Conservation (phyloP, 352 stramenopile species). For the Phytophthora kernoviae region DNA sequence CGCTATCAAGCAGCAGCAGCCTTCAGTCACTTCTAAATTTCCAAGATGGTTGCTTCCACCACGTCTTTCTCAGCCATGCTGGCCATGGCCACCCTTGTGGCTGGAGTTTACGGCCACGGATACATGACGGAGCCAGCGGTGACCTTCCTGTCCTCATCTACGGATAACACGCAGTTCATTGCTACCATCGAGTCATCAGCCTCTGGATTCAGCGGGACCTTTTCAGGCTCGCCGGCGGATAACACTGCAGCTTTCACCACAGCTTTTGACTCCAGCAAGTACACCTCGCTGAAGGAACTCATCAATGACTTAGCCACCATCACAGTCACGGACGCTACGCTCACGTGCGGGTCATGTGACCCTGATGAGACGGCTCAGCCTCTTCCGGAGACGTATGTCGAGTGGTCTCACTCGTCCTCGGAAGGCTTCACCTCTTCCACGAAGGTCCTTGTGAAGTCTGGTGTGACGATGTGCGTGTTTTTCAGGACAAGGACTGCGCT, state of each 20-base stretch:
- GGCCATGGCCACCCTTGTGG: slow-evolving; percentile 15
- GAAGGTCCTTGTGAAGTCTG: slow-evolving; percentile 53
- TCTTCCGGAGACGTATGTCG: slow-evolving; percentile 26
- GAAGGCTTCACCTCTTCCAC: slow-evolving; percentile 44
- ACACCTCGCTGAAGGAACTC: slow-evolving; percentile 36
- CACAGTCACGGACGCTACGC: slow-evolving; percentile 21
- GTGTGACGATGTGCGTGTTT: slow-evolving; percentile 48
- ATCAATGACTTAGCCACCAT: slow-evolving; percentile 22
- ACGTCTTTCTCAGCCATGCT: slow-evolving; percentile 14
- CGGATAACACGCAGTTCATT: slow-evolving; percentile 36
- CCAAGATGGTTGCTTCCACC: slow-evolving; percentile 22
- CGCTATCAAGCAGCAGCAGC: slow-evolving; percentile 14
- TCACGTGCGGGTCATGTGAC: slow-evolving; percentile 34
- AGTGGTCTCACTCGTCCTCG: slow-evolving; percentile 29
- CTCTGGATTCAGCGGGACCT: slow-evolving; percentile 30
- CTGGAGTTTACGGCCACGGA: slow-evolving; percentile 20
- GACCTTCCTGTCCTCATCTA: slow-evolving; percentile 31
- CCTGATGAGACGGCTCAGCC: slow-evolving; percentile 25
- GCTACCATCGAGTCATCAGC: slow-evolving; percentile 36
- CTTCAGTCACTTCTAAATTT: neutral
- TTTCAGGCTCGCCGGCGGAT: slow-evolving; percentile 22
- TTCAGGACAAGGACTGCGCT: slow-evolving; percentile 46
- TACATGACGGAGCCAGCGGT: slow-evolving; percentile 30
- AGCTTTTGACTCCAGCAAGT: slow-evolving; percentile 26
- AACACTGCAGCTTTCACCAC: slow-evolving; percentile 36